Percentiles rank a stretch among this genome's conserved stretches.
These are phyloP conservation scores for Wickerhamiella infanticola DNA, from an alignment of 1,139 yeast species.

Conservation along the genomic window DNA sequence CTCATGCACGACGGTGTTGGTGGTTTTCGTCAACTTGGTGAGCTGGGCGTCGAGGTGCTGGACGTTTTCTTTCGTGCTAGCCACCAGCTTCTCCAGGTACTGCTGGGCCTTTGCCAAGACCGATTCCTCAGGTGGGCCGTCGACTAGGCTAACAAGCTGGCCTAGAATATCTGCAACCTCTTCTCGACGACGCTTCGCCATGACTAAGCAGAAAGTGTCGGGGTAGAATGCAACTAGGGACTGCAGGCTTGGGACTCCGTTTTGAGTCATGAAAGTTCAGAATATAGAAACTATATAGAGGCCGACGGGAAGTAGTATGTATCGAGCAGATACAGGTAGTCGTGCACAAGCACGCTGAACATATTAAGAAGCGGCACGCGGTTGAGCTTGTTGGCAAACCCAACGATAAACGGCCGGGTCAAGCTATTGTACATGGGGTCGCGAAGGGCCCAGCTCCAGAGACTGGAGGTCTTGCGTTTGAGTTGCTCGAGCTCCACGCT, in stretches of 20 bases:
- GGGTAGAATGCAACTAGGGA: background rate
- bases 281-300: slow-evolving; percentile 12
- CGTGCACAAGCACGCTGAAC: slow-evolving; percentile 23
- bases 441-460: slow-evolving; percentile 29
- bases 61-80: slow-evolving; percentile 13
- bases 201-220: background rate
- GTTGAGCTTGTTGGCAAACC: slow-evolving; percentile 16
- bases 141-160: slow-evolving; percentile 2
- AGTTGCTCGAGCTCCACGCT: slow-evolving; percentile 24
- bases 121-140: slow-evolving; percentile 12
- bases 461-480: slow-evolving; percentile 19
- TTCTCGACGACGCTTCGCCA: slow-evolving; percentile 1
- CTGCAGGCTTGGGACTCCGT: too few species aligned
- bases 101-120: slow-evolving; percentile 11
- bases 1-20: slow-evolving; percentile 11
- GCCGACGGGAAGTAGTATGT: slow-evolving; percentile 26
- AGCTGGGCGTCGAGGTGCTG: slow-evolving; percentile 12
- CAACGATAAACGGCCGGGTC: slow-evolving; percentile 22
- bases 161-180: background rate
- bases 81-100: slow-evolving; percentile 13
- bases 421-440: slow-evolving; percentile 26
- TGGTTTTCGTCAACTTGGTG: slow-evolving; percentile 12
- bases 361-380: slow-evolving; percentile 23
- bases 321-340: slow-evolving; percentile 27
- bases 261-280: too few species aligned